Base-by-base conservation (phyloP, 352 stramenopile genomes). In the Phytophthora syringae region DNA sequence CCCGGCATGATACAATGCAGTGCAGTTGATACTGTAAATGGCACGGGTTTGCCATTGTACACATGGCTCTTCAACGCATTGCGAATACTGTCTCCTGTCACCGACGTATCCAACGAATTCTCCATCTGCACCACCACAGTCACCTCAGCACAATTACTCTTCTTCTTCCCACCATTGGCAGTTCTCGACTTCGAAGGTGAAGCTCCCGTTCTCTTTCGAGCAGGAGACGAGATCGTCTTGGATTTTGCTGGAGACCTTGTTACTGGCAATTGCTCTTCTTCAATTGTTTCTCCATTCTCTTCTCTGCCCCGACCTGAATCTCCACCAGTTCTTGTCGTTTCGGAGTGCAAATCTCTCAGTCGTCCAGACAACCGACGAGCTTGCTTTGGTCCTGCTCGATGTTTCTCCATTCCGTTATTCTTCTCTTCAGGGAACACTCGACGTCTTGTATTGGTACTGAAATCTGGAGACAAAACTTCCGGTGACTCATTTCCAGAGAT, bases 41-140 rank as follows among this genome's bases (percentile, higher is more conserved):
- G 48, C 13, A 91, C 54, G 2, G 59, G 30, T 55, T 88, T 88
- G 59, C 75, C 80, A 57, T 89, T 88, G 62, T 89, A 86, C 16
- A 74, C 43, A 43, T 89, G 82, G 21, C 28, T 72, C 24, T 76
- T 67, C 7, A 91, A 56, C 11, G 82, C 80, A 2, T 67, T 37
- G n/a, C 60, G 54, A 53, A 89, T 81, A 16, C 51, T 67, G 2
- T 66, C 34, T 21, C 80, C 80, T 20, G 70, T 57, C 6, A 45
- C 52, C 0, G 82, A 91, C 2, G 55, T 52, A 20, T 77, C 51
- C 6, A 91, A 44, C 0, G 76, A 69, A n/a, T 63, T 61, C 25
- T 86, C 74, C 70, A 89, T 74, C 16, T 77, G 68, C n/a, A 89
- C 63, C 7, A 74, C 40, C 2, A 61, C 71, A 25, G 73, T 18